Evolutionary conservation across 2,329 filamentous ascomycete species (phyloP), one percentile per base, ranked within the genome.

Genomic region (Cytospora chrysosperma): DNA sequence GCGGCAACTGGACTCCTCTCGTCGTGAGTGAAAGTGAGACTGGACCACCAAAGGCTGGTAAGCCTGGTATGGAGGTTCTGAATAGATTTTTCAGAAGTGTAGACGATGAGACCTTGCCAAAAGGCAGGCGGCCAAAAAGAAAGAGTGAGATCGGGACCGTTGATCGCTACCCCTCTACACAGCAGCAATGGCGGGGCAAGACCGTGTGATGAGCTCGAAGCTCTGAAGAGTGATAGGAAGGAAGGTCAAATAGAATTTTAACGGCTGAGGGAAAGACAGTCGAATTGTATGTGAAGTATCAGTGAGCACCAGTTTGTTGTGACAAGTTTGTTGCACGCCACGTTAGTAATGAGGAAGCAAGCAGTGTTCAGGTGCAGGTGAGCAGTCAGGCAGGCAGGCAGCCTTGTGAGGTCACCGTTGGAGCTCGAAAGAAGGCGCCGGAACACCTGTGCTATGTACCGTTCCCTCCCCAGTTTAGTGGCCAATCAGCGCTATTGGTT

Each of bases 351-450:
- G 10, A 13, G 4, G 4, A 34, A 34, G 32, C 24, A 59, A 59
- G 32, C 50, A 47, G n/a, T n/a, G 8, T 12, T 47, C 19, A 50
- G 37, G 27, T 34, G 13, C 10, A 24, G 19, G 2, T 21, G 40
- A 59, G 21, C 49, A 62, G 19, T 47, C 47, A 53, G 50, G 61
- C 56, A 53, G 50, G 61, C 56, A 63, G 61, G 56, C 61, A 63
- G 61, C 61, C 61, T 63, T 55, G 61, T 59, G 61, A 59, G 61
- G 47, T 63, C 61, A 55, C 52, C 28, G 40, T 37, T 40, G 24
- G 43, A 40, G 28, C 55, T 37, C n/a, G 28, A 51, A 49, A 9
- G 63, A 65, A 61, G 49, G 50, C 61, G 37, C 56, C 61, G 59
- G 60, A 63, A 63, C 52, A 61, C 56, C 52, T 60, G 50, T 47